phyloP scores from a whole-genome alignment of 2,329 filamentous ascomycete species.

The Ophiostoma montium region DNA sequence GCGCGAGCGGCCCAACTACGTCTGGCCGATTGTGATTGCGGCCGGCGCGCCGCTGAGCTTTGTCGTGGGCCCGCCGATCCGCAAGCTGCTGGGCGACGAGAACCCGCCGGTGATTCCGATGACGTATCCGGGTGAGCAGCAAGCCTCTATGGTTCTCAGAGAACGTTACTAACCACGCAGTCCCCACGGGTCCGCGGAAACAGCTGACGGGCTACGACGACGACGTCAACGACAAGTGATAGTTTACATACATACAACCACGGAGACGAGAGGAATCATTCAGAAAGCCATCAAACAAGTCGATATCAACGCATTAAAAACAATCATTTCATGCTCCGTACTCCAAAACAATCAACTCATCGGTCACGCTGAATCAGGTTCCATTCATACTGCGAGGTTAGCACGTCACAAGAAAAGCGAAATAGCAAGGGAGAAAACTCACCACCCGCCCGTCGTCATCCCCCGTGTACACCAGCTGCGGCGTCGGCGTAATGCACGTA shows the following conservation, averaged over 20 bases:
- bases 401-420: constrained; percentile 4
- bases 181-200: constrained; percentile 38
- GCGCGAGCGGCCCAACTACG: constrained; percentile 78
- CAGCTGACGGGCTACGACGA: constrained; percentile 47
- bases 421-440: constrained; percentile 24
- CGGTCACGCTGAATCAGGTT: constrained; percentile 43
- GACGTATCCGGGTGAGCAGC: constrained; percentile 90
- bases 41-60: constrained; percentile 56
- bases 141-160: too few species aligned
- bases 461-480: constrained; percentile 76
- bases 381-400: constrained; percentile 44
- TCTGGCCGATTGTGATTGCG: constrained; percentile 72
- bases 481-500: constrained; percentile 73
- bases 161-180: background rate
- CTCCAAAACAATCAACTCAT: constrained; percentile 16
- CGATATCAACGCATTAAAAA: background rate
- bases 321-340: background rate
- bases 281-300: too few species aligned
- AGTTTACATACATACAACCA: background rate
- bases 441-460: constrained; percentile 89
- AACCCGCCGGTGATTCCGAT: constrained; percentile 60
- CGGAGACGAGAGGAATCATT: too few species aligned
- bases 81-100: constrained; percentile 59
- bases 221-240: constrained; percentile 19
- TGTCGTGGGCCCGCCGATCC: constrained; percentile 57